Evolutionary conservation across 2,329 filamentous ascomycete species (phyloP), one percentile per base, ranked within the genome.

Genomic region (Clarireedia monteithiana): DNA sequence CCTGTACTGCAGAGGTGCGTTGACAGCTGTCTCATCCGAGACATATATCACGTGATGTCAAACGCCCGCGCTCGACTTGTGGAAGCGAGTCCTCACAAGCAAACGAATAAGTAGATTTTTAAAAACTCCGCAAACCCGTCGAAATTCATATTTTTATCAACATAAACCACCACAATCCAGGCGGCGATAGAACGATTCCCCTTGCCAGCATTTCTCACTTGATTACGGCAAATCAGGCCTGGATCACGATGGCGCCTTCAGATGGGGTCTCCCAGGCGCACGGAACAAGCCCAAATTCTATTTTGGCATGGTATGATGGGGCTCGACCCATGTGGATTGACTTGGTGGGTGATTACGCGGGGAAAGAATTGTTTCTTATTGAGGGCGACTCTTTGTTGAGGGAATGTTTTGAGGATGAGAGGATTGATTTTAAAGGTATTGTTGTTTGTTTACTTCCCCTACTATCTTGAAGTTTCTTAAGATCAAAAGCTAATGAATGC

Each of bases 311-410:
- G 69, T 80, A 79, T 64, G 72, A 70, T 57, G 65, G 63, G 12
- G 68, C 75, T 4, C 62, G 69, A 12, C 73, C 75, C 6, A 70
- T 75, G 53, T 71, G 71, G 50, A 75, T 88, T 27, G 84, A 89
- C 62, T 77, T 91, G 2, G 80, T 90, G 4, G 85, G 87, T 42
- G 88, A 91, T 66, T 91, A 88, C 69, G 85, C 85, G 3, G 86
- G 88, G 23, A 82, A 81, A 58, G 86, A 89, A 66, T 75, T 85
- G 10, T 91, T 90, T 66, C 73, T 86, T 23, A 78, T 91, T 30
- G 85, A 91, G 60, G 86, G 86, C 30, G 86, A 91, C 64, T 85
- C 85, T 0, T 69, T 91, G n/a, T 72, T 91, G 10, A 72, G 82
- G 6, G 72, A 86, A 57, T 85, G 80, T 63, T 79, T 90, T 48